Conservation (phyloP, 345 rosid genomes). For the Theobroma cacao region DNA sequence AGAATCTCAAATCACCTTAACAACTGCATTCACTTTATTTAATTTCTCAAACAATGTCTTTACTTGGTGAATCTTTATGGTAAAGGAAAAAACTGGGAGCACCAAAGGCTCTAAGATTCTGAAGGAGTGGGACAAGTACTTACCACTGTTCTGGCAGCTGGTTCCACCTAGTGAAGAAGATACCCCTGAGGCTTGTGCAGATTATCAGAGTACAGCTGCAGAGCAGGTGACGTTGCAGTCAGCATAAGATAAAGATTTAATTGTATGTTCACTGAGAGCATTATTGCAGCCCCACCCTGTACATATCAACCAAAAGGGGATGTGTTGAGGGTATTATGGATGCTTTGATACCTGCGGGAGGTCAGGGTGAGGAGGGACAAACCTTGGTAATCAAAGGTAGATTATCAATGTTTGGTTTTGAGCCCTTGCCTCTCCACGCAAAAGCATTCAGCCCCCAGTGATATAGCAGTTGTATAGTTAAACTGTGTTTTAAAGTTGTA, state of each 20-base stretch:
- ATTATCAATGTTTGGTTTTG: not conserved
- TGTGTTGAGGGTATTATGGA: not conserved
- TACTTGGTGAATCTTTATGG: not conserved
- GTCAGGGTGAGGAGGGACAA: not conserved
- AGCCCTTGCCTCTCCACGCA: not conserved
- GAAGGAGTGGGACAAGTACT: conserved; percentile 75
- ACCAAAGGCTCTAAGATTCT: conserved; percentile 70
- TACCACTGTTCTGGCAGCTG: conserved; percentile 88
- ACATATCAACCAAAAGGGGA: conserved; percentile 23
- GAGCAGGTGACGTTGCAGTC: conserved; percentile 78
- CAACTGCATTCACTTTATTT: not conserved
- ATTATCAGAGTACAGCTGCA: conserved; percentile 57
- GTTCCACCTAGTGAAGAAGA: conserved; percentile 99
- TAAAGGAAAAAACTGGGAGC: conserved; percentile 94
- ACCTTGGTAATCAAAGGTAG: not conserved
- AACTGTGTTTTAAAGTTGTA: conserved; percentile 29
- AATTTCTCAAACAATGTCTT: not conserved
- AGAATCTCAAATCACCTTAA: not conserved
- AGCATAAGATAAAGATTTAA: conserved; percentile 35
- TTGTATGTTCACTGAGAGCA: not conserved
- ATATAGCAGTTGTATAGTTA: conserved; percentile 27
- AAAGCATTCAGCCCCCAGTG: conserved; percentile 9
- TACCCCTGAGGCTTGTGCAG: conserved; percentile 92
- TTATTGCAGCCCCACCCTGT: conserved; percentile 13
- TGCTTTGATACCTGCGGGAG: not conserved